Base-by-base conservation (phyloP, 345 rosid species). In the Linum lewisii region DNA sequence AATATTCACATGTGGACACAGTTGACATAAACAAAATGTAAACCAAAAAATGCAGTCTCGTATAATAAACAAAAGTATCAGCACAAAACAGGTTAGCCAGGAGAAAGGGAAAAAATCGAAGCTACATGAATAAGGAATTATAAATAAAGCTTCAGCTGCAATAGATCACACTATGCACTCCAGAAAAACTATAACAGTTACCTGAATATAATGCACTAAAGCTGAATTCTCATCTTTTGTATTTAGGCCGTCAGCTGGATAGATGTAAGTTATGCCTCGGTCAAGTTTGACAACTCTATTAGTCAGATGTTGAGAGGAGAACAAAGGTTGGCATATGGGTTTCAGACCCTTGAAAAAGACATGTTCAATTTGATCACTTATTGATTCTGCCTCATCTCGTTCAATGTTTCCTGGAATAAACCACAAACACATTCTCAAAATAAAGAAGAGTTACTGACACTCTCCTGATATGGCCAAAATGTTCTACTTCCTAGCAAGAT, bases 131-230 rank as follows among this genome's bases (percentile, higher is more conserved):
- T 26, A 26, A 26, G 32, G 32, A 26, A 26, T 26, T 26, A 26
- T 26, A 26, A 26, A 26, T 26, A 26, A 26, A 26, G 32, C 32
- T 26, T 26, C 3, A 26, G 6, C 32, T 26, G 32, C 3, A 6
- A 20, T 15, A 2, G 11, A 50, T 18, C n/a, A 20, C 4, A 5
- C 14, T 1, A 26, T 16, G 45, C 22, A 59, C 19, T 20, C 21
- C 4, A 50, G 29, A 20, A 36, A 21, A 23, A 24, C 29, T 7
- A 38, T 21, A 34, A 16, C 50, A 60, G 60, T 6, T 22, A 24
- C 97, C 95, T 92, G 98, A 61, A 88, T 86, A 72, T 86, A 86
- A 75, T 88, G 98, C 32, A 92, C 66, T 9, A 88, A 69, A 34
- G 90, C 81, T 57, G 96, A 86, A 72, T 88, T 92, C 78, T 92